Evolutionary conservation across 306 rosid genomes (phyloP), one percentile per base, ranked within the genome.

Genomic region (Castanea crenata): DNA sequence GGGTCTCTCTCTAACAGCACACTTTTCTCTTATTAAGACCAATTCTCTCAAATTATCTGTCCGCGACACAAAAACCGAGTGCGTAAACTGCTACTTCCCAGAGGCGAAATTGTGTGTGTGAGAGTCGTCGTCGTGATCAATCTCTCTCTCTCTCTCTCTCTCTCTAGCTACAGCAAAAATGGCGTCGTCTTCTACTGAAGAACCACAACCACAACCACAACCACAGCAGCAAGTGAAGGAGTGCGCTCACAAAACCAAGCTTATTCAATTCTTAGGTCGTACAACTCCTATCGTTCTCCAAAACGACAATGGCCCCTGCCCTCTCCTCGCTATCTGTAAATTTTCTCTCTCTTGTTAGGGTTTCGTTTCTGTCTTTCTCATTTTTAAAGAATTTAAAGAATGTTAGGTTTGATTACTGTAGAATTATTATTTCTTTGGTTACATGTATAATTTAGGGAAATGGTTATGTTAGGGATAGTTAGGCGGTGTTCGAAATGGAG

Each of bases 281-380:
- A 85, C 96, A 31, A 85, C 90, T 41, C 99, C 99, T 20, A 88
- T 96, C 88, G 86, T 96, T 41, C 94, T 96, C 62, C 99, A 96
- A 76, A 96, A 96, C 85, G 99, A 96, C 85, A 96, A 96, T 88
- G 99, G 99, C 77, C 99, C 99, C 31, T 96, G 99, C 55, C 99
- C 99, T 55, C 99, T 96, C 64, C 99, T 96, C 85, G 98, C 99
- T 69, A 96, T 96, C 74, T 96, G 99, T 96, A 82, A 83, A 82
- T 80, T 76, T 15, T 72, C 20, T 77, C 44, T 41, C 29, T 63
- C 16, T 20, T 51, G 73, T 75, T 80, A 81, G 87, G 85, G 73
- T 84, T 87, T 87, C 84, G 16, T 15, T 9, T 77, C 12, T 32
- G 21, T 58, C 2, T 79, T 76, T n/a, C 20, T 18, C 8, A 20